These are phyloP conservation scores for Backusella australiensis DNA, from an alignment of 192 early-diverging fungal species.

Conservation along the genomic window DNA sequence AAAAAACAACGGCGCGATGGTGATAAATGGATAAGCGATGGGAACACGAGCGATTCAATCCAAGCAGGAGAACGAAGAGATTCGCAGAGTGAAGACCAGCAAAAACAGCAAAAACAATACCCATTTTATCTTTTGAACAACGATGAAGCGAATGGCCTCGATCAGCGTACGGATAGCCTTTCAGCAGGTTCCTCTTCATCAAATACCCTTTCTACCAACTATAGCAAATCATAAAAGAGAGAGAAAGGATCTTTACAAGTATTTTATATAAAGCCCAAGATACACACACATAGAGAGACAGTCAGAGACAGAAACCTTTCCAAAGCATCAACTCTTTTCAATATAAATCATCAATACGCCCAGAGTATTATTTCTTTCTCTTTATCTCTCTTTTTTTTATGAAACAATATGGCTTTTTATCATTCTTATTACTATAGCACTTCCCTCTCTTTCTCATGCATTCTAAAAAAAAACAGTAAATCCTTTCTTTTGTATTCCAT, in stretches of 20 bases:
- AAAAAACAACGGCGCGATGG: conserved; percentile 9
- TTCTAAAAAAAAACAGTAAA: not conserved
- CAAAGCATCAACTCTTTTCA: not conserved
- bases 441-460: not conserved
- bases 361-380: not conserved
- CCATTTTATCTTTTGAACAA: conserved; percentile 23
- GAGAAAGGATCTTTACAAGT: not conserved
- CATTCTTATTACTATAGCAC: not conserved
- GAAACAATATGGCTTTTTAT: not conserved
- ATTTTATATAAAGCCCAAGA: not conserved
- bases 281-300: not conserved
- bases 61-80: not conserved
- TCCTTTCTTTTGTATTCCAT: conserved; percentile 1
- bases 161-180: not conserved
- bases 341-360: not conserved
- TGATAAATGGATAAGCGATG: not conserved
- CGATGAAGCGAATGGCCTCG: not conserved
- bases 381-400: not conserved
- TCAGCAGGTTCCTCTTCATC: not conserved
- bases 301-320: not conserved
- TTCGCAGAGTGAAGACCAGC: not conserved
- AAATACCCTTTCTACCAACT: not conserved
- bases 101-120: conserved; percentile 10
- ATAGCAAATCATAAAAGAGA: not conserved
- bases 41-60: not conserved